Conservation (phyloP, 768 basidiomycete genomes). For the Gloeopeniophorella convolvens region DNA sequence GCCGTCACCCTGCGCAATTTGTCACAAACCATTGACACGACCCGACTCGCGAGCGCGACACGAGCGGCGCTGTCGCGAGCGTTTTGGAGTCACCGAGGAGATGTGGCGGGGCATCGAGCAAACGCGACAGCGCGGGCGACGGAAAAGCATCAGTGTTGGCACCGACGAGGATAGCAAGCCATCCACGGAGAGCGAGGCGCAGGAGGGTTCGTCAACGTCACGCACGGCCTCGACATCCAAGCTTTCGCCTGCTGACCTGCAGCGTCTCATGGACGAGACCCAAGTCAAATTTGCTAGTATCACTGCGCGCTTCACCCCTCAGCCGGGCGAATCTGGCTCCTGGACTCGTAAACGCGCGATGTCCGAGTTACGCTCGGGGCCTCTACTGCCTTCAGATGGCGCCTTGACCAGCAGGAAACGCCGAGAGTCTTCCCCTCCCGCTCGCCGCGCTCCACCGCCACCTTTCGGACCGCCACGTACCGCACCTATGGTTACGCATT, state of each 20-base stretch:
- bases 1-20: constrained; percentile 16
- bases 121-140: constrained; percentile 13
- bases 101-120: constrained; percentile 18
- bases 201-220: constrained; percentile 6
- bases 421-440: constrained; percentile 6
- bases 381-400: too few species aligned
- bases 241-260: constrained; percentile 1
- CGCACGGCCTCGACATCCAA: constrained; percentile 13
- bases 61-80: constrained; percentile 19
- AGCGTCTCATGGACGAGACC: too few species aligned
- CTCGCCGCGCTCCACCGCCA: not conserved
- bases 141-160: constrained; percentile 14
- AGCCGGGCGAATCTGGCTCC: not conserved
- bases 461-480: not conserved
- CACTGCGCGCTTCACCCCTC: not conserved
- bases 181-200: not conserved
- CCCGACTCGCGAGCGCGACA: constrained; percentile 16
- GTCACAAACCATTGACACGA: constrained; percentile 15
- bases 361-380: constrained; percentile 2
- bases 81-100: constrained; percentile 18
- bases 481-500: not conserved
- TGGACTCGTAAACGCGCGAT: constrained; percentile 11
- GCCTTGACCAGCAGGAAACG: constrained; percentile 1
- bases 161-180: not conserved
- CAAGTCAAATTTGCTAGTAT: not conserved